These are phyloP conservation scores for Novymonas esmeraldas DNA, from an alignment of 208 protist species.

Conservation along the genomic window DNA sequence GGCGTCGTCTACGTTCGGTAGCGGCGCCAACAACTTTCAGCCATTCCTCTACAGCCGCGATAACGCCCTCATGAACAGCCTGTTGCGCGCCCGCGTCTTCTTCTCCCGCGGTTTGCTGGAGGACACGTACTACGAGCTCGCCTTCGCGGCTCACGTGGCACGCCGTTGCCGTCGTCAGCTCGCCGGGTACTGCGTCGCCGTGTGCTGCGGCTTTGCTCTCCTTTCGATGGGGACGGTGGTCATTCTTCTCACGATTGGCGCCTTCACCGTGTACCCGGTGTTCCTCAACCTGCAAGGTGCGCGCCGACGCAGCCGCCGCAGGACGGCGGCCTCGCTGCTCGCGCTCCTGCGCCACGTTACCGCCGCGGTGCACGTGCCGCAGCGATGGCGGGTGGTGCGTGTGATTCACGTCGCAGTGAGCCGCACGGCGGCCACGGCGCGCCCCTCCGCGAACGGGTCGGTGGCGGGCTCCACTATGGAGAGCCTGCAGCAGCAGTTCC, in stretches of 20 bases:
- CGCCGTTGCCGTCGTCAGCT: constrained; percentile 37
- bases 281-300: constrained; percentile 41
- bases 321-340: constrained; percentile 9
- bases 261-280: constrained; percentile 61
- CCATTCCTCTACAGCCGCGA: constrained; percentile 74
- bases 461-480: constrained; percentile 6
- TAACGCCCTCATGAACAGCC: constrained; percentile 71
- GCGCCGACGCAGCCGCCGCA: constrained; percentile 27
- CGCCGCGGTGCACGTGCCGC: constrained; percentile 14
- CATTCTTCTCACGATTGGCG: constrained; percentile 31
- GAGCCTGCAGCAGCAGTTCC: constrained; percentile 28
- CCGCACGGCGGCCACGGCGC: constrained; percentile 1
- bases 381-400: constrained; percentile 26
- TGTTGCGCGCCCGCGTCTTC: constrained; percentile 75
- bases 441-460: constrained; percentile 7
- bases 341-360: not conserved
- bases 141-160: constrained; percentile 55
- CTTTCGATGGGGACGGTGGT: constrained; percentile 58
- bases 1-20: constrained; percentile 27
- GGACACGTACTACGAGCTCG: constrained; percentile 84
- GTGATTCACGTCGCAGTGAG: constrained; percentile 30
- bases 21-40: constrained; percentile 28
- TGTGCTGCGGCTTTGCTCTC: constrained; percentile 32
- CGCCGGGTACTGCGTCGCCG: constrained; percentile 18
- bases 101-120: constrained; percentile 77